Conservation (phyloP, 371 early-diverging fungal genomes). For the Batkoa obscura region DNA sequence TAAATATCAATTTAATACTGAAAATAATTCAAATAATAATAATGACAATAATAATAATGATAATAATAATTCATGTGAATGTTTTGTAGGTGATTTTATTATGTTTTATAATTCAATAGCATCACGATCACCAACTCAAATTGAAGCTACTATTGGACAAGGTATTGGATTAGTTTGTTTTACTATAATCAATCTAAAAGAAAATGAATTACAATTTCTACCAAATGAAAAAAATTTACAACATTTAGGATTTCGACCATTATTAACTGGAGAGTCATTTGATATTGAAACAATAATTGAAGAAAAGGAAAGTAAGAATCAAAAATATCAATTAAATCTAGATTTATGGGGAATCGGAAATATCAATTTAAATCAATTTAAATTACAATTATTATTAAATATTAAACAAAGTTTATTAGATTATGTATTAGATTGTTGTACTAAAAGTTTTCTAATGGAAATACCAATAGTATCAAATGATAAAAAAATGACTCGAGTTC, state of each 20-base stretch:
- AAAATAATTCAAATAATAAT: too few relatives aligned
- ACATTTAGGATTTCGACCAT: slow-evolving; percentile 13
- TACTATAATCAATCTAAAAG: slow-evolving; percentile 24
- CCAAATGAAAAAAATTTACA: slow-evolving; percentile 13
- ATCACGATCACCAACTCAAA: slow-evolving; percentile 20
- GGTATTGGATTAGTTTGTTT: slow-evolving; percentile 50
- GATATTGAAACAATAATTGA: slow-evolving; percentile 8
- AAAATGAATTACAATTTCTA: slow-evolving; percentile 10
- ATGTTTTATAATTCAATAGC: slow-evolving; percentile 38
- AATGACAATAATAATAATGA: background rate
- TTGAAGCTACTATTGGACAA: slow-evolving; percentile 44
- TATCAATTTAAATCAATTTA: slow-evolving; percentile 25
- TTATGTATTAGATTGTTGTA: slow-evolving; percentile 35
- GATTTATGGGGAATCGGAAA: slow-evolving; percentile 54
- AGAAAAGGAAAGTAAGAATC: slow-evolving; percentile 5
- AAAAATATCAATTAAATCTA: slow-evolving; percentile 25
- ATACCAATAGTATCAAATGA: background rate
- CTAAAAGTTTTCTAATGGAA: slow-evolving; percentile 4
- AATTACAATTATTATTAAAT: slow-evolving; percentile 25
- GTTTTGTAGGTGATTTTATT: slow-evolving; percentile 27
- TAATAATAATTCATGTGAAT: slow-evolving; percentile 7
- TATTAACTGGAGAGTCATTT: slow-evolving; percentile 5
- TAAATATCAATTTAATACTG: background rate
- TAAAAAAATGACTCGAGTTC: background rate
- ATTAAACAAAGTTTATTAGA: slow-evolving; percentile 44